Evolutionary conservation across 1,139 yeast genomes (phyloP).

Genomic region (Blastobotrys persicus): DNA sequence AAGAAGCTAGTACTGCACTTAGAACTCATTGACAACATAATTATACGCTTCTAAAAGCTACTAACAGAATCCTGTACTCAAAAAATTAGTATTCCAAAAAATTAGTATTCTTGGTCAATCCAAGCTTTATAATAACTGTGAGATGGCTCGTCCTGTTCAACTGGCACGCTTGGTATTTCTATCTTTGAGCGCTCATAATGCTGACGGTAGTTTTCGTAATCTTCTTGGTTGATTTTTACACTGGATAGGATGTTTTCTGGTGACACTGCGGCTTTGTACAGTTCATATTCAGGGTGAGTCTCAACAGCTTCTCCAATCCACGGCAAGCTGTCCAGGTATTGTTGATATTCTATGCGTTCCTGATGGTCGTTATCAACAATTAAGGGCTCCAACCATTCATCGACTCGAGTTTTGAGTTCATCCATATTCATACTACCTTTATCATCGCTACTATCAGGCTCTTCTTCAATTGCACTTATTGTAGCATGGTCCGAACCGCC

Average conservation of each 20-base stretch:
- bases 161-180: conserved; percentile 6
- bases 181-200: conserved; percentile 15
- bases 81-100: not conserved
- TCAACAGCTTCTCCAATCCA: conserved; percentile 9
- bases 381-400: conserved; percentile 17
- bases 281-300: conserved; percentile 14
- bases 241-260: conserved; percentile 20
- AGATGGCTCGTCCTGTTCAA: conserved; percentile 8
- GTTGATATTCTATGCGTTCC: conserved; percentile 16
- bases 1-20: too few relatives aligned
- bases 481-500: not conserved
- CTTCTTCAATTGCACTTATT: not conserved
- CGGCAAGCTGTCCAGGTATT: conserved; percentile 13
- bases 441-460: not conserved
- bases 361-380: conserved; percentile 4
- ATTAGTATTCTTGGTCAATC: conserved; percentile 1
- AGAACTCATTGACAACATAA: too few relatives aligned
- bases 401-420: conserved; percentile 9
- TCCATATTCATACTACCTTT: conserved; percentile 10
- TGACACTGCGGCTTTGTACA: conserved; percentile 16
- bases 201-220: conserved; percentile 19
- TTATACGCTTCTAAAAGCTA: too few relatives aligned
- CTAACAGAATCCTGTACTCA: not conserved
- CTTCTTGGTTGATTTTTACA: conserved; percentile 17
- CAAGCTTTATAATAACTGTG: conserved; percentile 11